Conservation (phyloP, 225 moss, liverwort and hornwort genomes). For the Marchantia paleacea region DNA sequence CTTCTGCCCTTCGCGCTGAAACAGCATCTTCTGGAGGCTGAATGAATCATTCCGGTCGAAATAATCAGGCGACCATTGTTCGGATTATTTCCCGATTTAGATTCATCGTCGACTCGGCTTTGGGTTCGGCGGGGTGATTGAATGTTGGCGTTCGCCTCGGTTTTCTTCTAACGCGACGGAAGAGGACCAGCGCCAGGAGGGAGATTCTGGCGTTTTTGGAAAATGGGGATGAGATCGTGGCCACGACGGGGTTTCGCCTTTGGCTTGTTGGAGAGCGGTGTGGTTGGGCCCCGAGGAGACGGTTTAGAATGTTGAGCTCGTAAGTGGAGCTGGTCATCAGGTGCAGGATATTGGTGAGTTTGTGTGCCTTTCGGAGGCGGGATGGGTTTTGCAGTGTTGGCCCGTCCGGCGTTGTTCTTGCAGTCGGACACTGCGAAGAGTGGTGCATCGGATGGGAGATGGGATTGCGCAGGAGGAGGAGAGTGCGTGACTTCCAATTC, state of each 20-base stretch:
- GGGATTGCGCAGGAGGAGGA: neutral
- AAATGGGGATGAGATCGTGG: neutral
- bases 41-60: neutral
- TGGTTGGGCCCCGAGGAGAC: neutral
- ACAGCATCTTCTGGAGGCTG: neutral
- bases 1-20: neutral
- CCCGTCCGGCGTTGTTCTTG: slow-evolving; percentile 2
- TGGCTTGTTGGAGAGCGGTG: neutral
- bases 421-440: neutral
- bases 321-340: neutral
- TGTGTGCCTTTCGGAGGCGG: neutral
- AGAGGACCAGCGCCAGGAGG: neutral
- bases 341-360: neutral
- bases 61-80: neutral
- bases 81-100: no score
- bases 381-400: slow-evolving; percentile 23
- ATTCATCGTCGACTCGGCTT: neutral
- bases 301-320: slow-evolving; percentile 1
- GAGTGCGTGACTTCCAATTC: neutral
- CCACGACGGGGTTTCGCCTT: neutral
- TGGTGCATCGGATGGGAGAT: neutral
- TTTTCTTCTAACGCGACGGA: neutral
- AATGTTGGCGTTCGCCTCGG: neutral
- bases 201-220: neutral
- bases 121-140: neutral